A percentile compares a stretch with the other conserved stretches of the same genome.
Evolutionary conservation across 2,329 filamentous ascomycete species (phyloP).

Genomic region (Ophiocordyceps camponoti-rufipedis): DNA sequence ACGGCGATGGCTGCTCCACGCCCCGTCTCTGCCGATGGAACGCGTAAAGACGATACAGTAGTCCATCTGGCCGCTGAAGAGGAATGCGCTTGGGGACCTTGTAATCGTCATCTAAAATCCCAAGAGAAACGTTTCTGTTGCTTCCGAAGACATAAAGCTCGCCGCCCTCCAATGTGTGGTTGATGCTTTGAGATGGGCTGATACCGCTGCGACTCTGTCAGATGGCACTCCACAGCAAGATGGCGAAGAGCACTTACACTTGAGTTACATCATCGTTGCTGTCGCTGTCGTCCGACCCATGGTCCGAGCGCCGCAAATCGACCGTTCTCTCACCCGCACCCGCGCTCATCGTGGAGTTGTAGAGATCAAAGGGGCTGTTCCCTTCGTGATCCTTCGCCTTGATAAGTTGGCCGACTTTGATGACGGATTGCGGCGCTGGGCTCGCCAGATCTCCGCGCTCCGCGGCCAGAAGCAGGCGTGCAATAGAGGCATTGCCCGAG

Average conservation of each 20-base stretch:
- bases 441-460: slow-evolving; percentile 48
- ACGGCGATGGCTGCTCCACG: slow-evolving; percentile 11
- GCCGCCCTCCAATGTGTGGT: slow-evolving; percentile 35
- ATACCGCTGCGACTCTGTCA: slow-evolving; percentile 6
- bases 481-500: slow-evolving; percentile 72
- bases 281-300: slow-evolving; percentile 36
- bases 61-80: slow-evolving; percentile 57
- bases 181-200: slow-evolving; percentile 5
- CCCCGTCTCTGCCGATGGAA: slow-evolving; percentile 40
- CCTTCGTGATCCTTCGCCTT: slow-evolving; percentile 94
- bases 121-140: slow-evolving; percentile 86
- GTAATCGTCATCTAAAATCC: slow-evolving; percentile 90
- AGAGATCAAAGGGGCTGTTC: slow-evolving; percentile 86
- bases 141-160: slow-evolving; percentile 91
- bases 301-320: slow-evolving; percentile 28
- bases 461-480: slow-evolving; percentile 61
- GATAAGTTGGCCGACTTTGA: slow-evolving; percentile 57
- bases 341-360: slow-evolving; percentile 68
- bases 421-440: slow-evolving; percentile 38
- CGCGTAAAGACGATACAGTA: slow-evolving; percentile 55
- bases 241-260: slow-evolving; percentile 9
- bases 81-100: slow-evolving; percentile 76
- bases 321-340: slow-evolving; percentile 41
- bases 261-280: slow-evolving; percentile 13
- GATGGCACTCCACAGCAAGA: not conserved